phyloP scores from a whole-genome alignment of 108 stramenopile genomes.

The Cyclotella cryptica region DNA sequence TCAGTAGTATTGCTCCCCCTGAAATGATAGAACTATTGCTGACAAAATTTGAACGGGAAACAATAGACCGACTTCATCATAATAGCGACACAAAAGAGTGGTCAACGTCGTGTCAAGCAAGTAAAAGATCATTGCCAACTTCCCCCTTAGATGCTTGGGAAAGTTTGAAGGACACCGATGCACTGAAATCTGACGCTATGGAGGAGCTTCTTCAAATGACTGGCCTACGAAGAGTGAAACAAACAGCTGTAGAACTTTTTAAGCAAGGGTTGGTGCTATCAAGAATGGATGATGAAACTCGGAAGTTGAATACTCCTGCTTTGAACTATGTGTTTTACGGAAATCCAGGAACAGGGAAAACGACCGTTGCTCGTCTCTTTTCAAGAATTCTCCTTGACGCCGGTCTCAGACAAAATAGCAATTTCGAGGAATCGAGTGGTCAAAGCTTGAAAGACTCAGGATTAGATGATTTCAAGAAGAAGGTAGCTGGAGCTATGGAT shows the following conservation, averaged over 20 bases:
- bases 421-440: slow-evolving; percentile 40
- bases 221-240: slow-evolving; percentile 50
- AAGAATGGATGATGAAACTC: slow-evolving; percentile 35
- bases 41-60: background rate
- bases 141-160: slow-evolving; percentile 18
- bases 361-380: slow-evolving; percentile 44
- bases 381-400: slow-evolving; percentile 44
- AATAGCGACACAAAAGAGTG: background rate
- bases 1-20: slow-evolving; percentile 4
- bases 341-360: slow-evolving; percentile 23
- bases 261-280: slow-evolving; percentile 32
- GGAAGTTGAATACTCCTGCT: slow-evolving; percentile 33
- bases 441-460: slow-evolving; percentile 46
- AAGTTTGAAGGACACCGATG: slow-evolving; percentile 20
- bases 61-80: background rate
- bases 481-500: slow-evolving; percentile 27
- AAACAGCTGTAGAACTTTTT: slow-evolving; percentile 35
- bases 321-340: slow-evolving; percentile 54
- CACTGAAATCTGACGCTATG: slow-evolving; percentile 37
- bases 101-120: background rate
- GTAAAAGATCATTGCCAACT: background rate
- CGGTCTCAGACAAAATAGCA: slow-evolving; percentile 27
- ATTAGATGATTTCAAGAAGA: slow-evolving; percentile 41
- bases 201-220: slow-evolving; percentile 49
- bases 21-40: slow-evolving; percentile 15